Evolutionary conservation across 768 basidiomycete species (phyloP), one percentile per base, ranked within the genome.

Genomic region (Sporobolomyces pararoseus): DNA sequence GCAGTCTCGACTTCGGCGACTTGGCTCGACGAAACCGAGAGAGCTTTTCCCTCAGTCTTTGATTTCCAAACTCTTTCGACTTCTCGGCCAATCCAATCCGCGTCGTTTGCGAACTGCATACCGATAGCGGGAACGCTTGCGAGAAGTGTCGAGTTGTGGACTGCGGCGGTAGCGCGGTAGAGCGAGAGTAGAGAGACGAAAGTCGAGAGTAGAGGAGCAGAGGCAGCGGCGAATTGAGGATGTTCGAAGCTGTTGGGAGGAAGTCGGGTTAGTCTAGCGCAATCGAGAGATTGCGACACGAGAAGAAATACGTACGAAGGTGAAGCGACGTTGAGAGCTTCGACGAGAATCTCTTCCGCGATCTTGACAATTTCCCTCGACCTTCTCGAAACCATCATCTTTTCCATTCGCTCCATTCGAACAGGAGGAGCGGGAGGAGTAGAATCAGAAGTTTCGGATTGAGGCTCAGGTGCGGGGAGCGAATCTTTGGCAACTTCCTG

Each of bases 31-130:
- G 76, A 70, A 49, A 79, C 75, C 68, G 81, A 80, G 73, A 81
- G 25, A 21, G 47, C 31, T 34, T 60, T 66, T 19, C 39, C 62
- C 23, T 49, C 51, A 3, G 55, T 67, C 27, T 51, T 52, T 17
- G 60, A 23, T 29, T 57, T 53, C 62, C 54, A 76, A 9, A 66
- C 31, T 6, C 60, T 52, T 17, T 65, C 61, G 6, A 77, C 73
- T 27, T 76, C 69, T 3, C 51, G 44, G 0, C 80, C 76, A 10
- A 82, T 76, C 72, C 79, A 78, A 1, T 74, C 58, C 35, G 75
- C 76, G 54, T 83, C 82, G 75, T 83, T 83, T 44, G 77, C 76
- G 66, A 80, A 78, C 69, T 83, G 82, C 78, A 83, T 80, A 0
- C 79, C 79, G 25, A 83, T 64, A 9, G 79, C 78, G 0, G 81